Evolutionary conservation across 768 basidiomycete genomes (phyloP), one percentile per base, ranked within the genome.

Genomic region (Naganishia randhawae): DNA sequence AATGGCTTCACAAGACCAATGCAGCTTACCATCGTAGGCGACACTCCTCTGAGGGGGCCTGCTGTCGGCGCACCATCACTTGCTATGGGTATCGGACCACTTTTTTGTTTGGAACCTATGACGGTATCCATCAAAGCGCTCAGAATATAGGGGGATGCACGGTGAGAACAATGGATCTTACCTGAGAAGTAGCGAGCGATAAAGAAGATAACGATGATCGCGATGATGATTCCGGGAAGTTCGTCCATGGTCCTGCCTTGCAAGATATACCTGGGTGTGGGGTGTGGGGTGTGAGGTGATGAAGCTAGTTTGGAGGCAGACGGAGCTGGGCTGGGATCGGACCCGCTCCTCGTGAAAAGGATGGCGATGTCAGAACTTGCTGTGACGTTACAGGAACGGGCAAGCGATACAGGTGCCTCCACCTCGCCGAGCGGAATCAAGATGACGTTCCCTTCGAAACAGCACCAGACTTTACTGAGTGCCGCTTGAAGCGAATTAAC

Each of bases 141-240:
- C 19, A 48, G 45, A n/a, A 48, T n/a, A 7, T 22, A 17, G 45
- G 45, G 6, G 16, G 27, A 7, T 39, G 25, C 22, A 25, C 14
- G 39, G 27, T 6, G 37, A 22, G 25, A 3, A 61, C 27, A 14
- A 22, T 27, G 17, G 35, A 19, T 42, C 68, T 69, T n/a, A 65
- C 68, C 50, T 13, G 62, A 65, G 31, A 65, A 66, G 41, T 67
- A 70, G 16, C 69, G 54, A 17, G 54, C 50, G 25, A 55, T 55
- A 29, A 70, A 66, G 57, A 66, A 70, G 31, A 70, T 70, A 7
- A 67, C 42, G 19, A 70, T 25, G 50, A 70, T 22, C 11, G 69
- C 69, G 25, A 70, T 65, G 64, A 70, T 66, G 57, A 67, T 62
- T 2, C 69, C 65, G 14, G 69, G 69, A 7, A 70, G 69, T 31